Evolutionary conservation across 83 land plant species (phyloP).

Genomic region (Thuja plicata): DNA sequence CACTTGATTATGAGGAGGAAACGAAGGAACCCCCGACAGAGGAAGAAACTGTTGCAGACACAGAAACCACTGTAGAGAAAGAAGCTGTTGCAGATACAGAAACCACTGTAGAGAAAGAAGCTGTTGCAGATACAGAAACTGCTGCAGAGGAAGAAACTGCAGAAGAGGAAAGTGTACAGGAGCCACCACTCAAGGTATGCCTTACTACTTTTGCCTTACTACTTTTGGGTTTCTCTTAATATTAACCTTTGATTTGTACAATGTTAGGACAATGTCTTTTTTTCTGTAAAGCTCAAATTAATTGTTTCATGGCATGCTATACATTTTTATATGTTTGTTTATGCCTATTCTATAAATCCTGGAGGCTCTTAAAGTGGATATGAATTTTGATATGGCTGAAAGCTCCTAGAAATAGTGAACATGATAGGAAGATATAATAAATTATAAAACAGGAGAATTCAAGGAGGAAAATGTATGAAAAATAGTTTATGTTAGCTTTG

Average conservation of each 20-base stretch:
- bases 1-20: background rate
- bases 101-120: background rate
- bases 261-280: background rate
- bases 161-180: conserved; percentile 6
- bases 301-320: background rate
- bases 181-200: conserved; percentile 13
- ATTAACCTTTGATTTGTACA: background rate
- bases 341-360: background rate
- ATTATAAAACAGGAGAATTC: background rate
- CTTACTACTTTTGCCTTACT: background rate
- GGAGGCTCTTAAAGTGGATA: background rate
- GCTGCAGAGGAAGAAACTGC: background rate
- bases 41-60: background rate
- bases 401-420: background rate
- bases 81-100: background rate
- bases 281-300: background rate
- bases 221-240: background rate
- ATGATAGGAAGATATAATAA: background rate
- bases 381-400: background rate
- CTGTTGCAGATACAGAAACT: background rate
- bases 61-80: background rate
- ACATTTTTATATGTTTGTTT: background rate
- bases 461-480: background rate
- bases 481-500: background rate
- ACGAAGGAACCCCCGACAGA: background rate